Base-by-base conservation (phyloP, 75 land plant genomes). In the Picea glauca region DNA sequence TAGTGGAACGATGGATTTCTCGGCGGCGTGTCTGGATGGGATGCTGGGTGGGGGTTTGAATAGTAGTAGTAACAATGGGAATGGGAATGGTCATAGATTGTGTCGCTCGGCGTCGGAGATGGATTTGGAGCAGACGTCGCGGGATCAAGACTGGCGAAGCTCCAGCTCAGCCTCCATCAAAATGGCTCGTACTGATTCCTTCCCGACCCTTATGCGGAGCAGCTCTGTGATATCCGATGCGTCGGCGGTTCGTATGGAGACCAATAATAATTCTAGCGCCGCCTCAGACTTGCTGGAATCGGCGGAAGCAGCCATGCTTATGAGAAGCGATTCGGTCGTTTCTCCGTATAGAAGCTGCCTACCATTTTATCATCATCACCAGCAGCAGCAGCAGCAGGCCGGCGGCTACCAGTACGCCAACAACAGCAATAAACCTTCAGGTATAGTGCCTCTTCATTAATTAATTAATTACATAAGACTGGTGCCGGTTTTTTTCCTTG, bases 91-190 rank as follows among this genome's bases (percentile, higher is more conserved):
- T 46, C 58, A 21, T 5, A 75, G 56, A 17, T 31, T 43, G 43
- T 57, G 58, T 58, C 76, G 76, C 31, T 54, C 76, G 30, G 58
- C 58, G 0, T 57, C 76, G 2, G 76, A 75, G 76, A 75, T 75
- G 76, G 76, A 75, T 58, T 56, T 75, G 76, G 76, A 75, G 35
- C 32, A 57, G 33, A 75, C 76, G 58, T 74, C 76, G 18, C 33
- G 76, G 59, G 59, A 75, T 57, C 76, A 75, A 26, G 76, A 75
- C 60, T 75, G 76, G 76, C 43, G 76, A 15, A 58, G 59, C 59
- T 58, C 76, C 1, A 2, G 35, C 20, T 18, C 63, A 5, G 20
- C 63, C 5, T 20, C 63, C 21, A 18, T 62, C 6, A 75, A 75
- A 31, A 75, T 75, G 76, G 76, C 76, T 30, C 76, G 76, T 58